Conservation (phyloP, 1,284 basidiomycete genomes). For the Tilletia caries region DNA sequence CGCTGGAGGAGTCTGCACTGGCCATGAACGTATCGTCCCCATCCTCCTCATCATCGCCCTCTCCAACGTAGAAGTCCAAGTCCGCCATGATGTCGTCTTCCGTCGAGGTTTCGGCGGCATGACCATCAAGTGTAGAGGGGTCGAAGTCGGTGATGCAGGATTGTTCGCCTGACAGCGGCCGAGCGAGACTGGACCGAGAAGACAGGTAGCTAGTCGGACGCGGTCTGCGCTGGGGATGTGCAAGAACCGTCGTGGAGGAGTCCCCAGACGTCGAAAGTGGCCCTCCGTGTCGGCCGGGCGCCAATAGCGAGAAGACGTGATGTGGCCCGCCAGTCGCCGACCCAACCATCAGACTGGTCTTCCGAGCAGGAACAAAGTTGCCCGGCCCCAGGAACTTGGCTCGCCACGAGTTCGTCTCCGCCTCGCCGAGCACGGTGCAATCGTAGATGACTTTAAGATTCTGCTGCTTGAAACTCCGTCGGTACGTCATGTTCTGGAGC, state of each 20-base stretch:
- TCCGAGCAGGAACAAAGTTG: conserved; percentile 26
- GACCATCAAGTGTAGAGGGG: conserved; percentile 26
- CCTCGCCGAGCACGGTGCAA: conserved; percentile 56
- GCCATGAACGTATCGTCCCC: neutral
- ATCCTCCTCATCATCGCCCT: neutral
- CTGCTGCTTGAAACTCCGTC: conserved; percentile 48
- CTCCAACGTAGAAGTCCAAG: conserved; percentile 21
- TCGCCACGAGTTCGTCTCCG: conserved; percentile 45
- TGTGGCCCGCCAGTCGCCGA: neutral
- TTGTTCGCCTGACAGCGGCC: neutral
- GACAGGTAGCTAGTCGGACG: neutral
- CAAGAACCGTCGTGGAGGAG: too few relatives aligned
- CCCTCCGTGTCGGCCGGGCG: neutral
- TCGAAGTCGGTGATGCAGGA: neutral
- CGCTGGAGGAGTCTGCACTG: conserved; percentile 22
- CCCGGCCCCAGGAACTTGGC: conserved; percentile 36
- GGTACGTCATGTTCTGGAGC: conserved; percentile 58
- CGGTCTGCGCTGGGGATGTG: neutral
- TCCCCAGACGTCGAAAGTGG: neutral
- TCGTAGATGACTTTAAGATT: conserved; percentile 58
- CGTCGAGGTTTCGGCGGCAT: conserved; percentile 38
- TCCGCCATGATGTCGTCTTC: conserved; percentile 20
- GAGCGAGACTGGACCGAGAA: neutral
- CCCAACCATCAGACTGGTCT: neutral
- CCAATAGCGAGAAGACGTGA: neutral